Percentiles rank a stretch among this genome's conserved stretches.
These are phyloP conservation scores for Carex scoparia DNA, from an alignment of 176 grass and related monocot genomes.

Conservation along the genomic window DNA sequence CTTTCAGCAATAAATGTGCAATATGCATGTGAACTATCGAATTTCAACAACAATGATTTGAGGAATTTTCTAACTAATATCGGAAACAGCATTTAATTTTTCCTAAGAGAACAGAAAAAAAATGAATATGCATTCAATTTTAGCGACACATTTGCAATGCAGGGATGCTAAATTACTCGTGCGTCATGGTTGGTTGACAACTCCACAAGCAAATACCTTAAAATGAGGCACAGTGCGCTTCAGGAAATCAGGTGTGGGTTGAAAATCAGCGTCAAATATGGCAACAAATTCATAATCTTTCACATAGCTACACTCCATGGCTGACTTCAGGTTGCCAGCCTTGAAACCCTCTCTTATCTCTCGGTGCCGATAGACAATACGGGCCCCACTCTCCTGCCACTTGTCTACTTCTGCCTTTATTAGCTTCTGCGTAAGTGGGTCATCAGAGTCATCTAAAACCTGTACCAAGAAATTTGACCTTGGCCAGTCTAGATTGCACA, in stretches of 20 bases:
- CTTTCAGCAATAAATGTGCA: not conserved
- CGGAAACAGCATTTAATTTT: not conserved
- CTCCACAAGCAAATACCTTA: conserved; percentile 28
- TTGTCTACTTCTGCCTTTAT: conserved; percentile 52
- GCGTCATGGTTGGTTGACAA: not conserved
- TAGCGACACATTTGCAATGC: not conserved
- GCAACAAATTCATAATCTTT: conserved; percentile 55
- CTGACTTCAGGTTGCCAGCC: conserved; percentile 51
- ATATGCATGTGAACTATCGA: not conserved
- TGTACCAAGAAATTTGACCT: conserved; percentile 41
- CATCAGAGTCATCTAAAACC: conserved; percentile 46
- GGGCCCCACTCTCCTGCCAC: conserved; percentile 37
- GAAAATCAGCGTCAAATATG: conserved; percentile 52
- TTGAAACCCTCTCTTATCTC: conserved; percentile 47
- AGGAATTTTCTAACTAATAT: not conserved
- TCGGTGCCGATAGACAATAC: conserved; percentile 40
- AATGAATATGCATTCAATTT: not conserved
- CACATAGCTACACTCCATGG: conserved; percentile 46
- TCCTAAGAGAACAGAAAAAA: not conserved
- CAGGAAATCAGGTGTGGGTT: conserved; percentile 40
- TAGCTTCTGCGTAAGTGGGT: conserved; percentile 29
- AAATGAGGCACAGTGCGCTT: conserved; percentile 47
- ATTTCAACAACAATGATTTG: conserved; percentile 12
- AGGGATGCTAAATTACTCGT: not conserved
- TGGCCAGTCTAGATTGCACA: conserved; percentile 51